Conservation (phyloP, 75 land plant species). For the Picea glauca region DNA sequence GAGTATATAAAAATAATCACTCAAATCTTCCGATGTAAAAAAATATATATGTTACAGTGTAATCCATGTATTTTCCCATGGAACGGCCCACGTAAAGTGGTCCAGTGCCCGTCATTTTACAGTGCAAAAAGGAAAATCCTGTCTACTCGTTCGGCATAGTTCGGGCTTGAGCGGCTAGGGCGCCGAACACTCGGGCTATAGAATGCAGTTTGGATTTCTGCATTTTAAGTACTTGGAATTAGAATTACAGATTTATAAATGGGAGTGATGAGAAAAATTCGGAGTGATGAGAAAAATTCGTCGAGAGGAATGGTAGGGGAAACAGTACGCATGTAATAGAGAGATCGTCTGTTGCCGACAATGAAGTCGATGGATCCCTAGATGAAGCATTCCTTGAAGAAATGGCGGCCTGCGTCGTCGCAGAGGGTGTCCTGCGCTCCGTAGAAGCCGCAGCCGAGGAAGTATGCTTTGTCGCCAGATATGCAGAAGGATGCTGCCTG, state of each 20-base stretch:
- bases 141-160: constrained; percentile 9
- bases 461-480: constrained; percentile 36
- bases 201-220: constrained; percentile 22
- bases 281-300: not conserved
- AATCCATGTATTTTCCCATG: constrained; percentile 6
- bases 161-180: constrained; percentile 21
- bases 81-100: constrained; percentile 24
- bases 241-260: not conserved
- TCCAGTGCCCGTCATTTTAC: constrained; percentile 8
- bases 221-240: not conserved
- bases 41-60: too few relatives aligned
- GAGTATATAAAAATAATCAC: too few relatives aligned
- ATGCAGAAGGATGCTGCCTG: constrained; percentile 29
- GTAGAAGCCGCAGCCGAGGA: constrained; percentile 32
- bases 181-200: constrained; percentile 12
- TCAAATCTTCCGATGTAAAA: too few relatives aligned
- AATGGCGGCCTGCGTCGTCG: constrained; percentile 34
- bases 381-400: constrained; percentile 35
- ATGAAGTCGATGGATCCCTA: constrained; percentile 44
- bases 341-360: constrained; percentile 31
- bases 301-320: not conserved
- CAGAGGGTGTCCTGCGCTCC: constrained; percentile 44
- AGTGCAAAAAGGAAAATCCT: constrained; percentile 20
- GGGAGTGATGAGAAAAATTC: not conserved
- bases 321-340: constrained; percentile 15